These are phyloP conservation scores for Hygrocybe coccinea DNA, from an alignment of 768 basidiomycete genomes.

Conservation along the genomic window DNA sequence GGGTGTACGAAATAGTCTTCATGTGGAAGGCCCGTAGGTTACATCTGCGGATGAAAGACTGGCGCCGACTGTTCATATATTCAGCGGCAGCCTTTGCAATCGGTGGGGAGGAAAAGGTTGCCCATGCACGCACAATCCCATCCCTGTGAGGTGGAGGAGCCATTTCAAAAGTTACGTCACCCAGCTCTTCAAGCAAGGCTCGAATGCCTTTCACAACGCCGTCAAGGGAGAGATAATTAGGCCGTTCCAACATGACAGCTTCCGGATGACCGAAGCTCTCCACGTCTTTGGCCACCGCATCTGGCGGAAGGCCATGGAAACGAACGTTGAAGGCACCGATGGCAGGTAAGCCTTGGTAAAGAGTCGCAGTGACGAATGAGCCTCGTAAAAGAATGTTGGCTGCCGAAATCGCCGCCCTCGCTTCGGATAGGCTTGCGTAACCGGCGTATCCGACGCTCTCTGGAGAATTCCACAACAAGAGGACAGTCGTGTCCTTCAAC, in stretches of 20 bases:
- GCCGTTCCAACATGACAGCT: conserved; percentile 16
- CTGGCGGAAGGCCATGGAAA: conserved; percentile 44
- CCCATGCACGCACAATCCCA: conserved; percentile 51
- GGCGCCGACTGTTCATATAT: conserved; percentile 44
- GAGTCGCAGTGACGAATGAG: conserved; percentile 39
- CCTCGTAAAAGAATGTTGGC: conserved; percentile 35
- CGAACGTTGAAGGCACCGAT: conserved; percentile 58
- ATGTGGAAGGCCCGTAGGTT: conserved; percentile 50
- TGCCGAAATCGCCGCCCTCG: conserved; percentile 47
- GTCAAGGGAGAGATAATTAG: conserved; percentile 36
- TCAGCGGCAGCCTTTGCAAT: conserved; percentile 51
- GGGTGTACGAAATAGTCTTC: conserved; percentile 43
- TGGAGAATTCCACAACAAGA: conserved; percentile 58
- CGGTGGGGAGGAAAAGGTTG: conserved; percentile 45
- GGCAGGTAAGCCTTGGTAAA: conserved; percentile 55
- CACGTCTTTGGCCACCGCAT: conserved; percentile 35
- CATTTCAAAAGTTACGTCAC: conserved; percentile 40
- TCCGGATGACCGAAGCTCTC: conserved; percentile 33
- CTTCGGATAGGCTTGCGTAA: conserved; percentile 46
- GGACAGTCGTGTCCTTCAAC: conserved; percentile 51
- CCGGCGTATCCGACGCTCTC: conserved; percentile 56
- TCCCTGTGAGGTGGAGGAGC: conserved; percentile 47
- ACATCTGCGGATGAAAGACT: conserved; percentile 42
- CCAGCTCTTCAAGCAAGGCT: conserved; percentile 31
- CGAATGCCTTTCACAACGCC: conserved; percentile 40